Evolutionary conservation across 495 filamentous ascomycete species (phyloP), one percentile per base, ranked within the genome.

Genomic region (Talaromyces nanjingensis): DNA sequence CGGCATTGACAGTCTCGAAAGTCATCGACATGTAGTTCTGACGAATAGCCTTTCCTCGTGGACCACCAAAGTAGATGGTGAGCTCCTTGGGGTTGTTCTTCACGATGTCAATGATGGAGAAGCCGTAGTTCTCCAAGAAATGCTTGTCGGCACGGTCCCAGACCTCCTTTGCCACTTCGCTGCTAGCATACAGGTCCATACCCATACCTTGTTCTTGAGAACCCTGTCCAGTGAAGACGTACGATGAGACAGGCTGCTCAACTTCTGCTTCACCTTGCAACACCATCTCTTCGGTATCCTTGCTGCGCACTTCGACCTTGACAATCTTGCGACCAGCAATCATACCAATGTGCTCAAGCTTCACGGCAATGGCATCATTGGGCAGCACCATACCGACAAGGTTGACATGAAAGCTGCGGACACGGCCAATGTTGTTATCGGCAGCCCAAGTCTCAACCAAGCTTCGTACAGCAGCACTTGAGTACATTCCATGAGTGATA

Each of bases 11-110:
- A 5, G 92, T 91, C 79, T 99, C 96, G 77, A 98, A 98, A 64
- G 96, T 97, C 94, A 99, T 99, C 31, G 93, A 87, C 92, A 98
- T 98, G 82, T 99, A 99, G 75, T 98, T 98, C 71, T 96, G 86
- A 63, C 96, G 90, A 65, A 99, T 99, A 37, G 92, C 91, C 77
- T 97, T 98, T 68, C 94, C 94, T 31, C 91, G 89, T 65, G 93
- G 91, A 64, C 94, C 94, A 76, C 96, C 94, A 70, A 99, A 99
- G 80, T 99, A 89, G 65, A 99, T 92, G 3, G 96, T 99, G 65
- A 99, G 86, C 78, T 99, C 96, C 81, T 96, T 97, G 60, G 94
- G 94, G 76, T 99, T 99, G 77, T 98, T 98, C 81, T 92, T 94
- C 74, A 99, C 96, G 66, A 99, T 98, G 73, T 98, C 93, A 64